Percentiles rank a stretch among this genome's conserved stretches.
Evolutionary conservation across 306 rosid species (phyloP).

Genomic region (Arachis hypogaea): DNA sequence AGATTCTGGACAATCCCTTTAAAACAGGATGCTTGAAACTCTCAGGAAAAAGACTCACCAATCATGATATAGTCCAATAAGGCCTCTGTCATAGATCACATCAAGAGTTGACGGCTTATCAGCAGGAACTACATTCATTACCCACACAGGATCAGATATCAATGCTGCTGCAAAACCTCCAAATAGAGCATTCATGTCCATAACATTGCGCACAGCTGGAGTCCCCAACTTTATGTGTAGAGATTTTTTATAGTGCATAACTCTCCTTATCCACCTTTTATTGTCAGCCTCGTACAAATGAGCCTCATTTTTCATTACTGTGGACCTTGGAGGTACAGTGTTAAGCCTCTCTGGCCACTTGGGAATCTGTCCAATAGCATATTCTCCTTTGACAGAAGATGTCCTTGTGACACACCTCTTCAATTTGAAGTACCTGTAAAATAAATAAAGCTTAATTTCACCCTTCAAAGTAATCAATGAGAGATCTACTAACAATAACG

Average conservation of each 20-base stretch:
- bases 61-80: constrained; percentile 89
- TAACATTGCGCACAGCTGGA: constrained; percentile 74
- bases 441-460: constrained; percentile 36
- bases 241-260: constrained; percentile 68
- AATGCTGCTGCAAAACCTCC: constrained; percentile 97
- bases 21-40: constrained; percentile 18
- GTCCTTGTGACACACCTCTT: constrained; percentile 80
- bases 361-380: constrained; percentile 75
- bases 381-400: constrained; percentile 70
- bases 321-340: constrained; percentile 66
- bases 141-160: constrained; percentile 87
- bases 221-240: constrained; percentile 81
- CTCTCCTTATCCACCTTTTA: constrained; percentile 77
- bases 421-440: constrained; percentile 79
- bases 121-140: constrained; percentile 91
- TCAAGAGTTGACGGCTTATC: constrained; percentile 75
- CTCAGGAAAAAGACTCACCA: constrained; percentile 61
- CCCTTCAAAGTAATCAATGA: constrained; percentile 20
- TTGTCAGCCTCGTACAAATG: constrained; percentile 84
- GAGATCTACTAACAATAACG: constrained; percentile 10
- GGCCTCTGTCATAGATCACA: constrained; percentile 84
- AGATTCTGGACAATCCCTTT: background rate
- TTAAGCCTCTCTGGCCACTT: constrained; percentile 88
- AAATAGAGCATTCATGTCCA: constrained; percentile 96
- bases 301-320: constrained; percentile 66